Conservation (phyloP, 1,284 basidiomycete genomes). For the Sphagnurus paluster region DNA sequence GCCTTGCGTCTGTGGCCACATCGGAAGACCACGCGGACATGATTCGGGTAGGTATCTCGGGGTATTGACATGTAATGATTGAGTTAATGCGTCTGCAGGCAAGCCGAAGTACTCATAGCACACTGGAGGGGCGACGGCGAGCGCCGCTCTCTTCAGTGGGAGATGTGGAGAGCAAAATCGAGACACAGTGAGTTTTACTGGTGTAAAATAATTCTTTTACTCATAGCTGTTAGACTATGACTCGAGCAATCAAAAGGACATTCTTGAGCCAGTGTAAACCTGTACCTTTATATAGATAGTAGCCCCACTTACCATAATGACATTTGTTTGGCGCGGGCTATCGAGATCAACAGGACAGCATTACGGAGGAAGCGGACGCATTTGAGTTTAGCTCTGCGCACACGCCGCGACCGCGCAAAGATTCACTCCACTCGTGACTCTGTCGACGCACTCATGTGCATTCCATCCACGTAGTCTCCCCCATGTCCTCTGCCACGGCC, state of each 20-base stretch:
- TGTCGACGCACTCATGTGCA: constrained; percentile 15
- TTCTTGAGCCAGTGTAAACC: constrained; percentile 9
- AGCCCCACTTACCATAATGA: too few relatives aligned
- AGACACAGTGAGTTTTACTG: constrained; percentile 8
- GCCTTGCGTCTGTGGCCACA: constrained; percentile 26
- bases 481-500: constrained; percentile 39
- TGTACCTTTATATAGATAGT: constrained; percentile 5
- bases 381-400: too few relatives aligned
- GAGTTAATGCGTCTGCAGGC: constrained; percentile 4
- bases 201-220: neutral
- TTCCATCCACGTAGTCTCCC: constrained; percentile 14
- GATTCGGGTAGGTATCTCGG: constrained; percentile 20
- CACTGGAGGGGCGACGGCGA: constrained; percentile 10
- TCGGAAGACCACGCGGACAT: constrained; percentile 21
- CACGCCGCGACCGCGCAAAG: neutral
- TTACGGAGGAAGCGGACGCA: too few relatives aligned
- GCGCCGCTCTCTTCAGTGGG: constrained; percentile 2
- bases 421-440: too few relatives aligned
- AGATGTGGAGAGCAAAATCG: constrained; percentile 11
- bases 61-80: too few relatives aligned
- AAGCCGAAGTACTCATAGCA: constrained; percentile 10
- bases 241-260: constrained; percentile 4
- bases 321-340: neutral
- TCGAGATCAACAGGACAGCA: neutral
- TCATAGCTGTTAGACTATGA: neutral